phyloP scores from a whole-genome alignment of 768 basidiomycete genomes.

The Boletus sensibilis region DNA sequence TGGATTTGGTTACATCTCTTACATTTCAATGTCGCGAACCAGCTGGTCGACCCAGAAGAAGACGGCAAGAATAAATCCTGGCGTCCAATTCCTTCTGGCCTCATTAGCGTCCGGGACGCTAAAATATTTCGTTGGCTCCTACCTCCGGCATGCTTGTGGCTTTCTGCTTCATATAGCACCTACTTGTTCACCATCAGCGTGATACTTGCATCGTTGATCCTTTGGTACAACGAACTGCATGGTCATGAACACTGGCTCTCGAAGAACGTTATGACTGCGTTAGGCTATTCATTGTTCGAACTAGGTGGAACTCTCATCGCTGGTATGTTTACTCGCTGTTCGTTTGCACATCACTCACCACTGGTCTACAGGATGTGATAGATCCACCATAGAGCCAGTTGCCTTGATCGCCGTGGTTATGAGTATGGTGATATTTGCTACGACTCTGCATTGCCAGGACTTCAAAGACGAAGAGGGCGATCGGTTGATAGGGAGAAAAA shows the following conservation, averaged over 20 bases:
- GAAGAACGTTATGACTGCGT: conserved; percentile 36
- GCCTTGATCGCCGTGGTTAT: conserved; percentile 30
- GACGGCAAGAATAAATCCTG: conserved; percentile 44
- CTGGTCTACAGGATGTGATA: conserved; percentile 23
- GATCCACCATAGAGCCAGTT: conserved; percentile 23
- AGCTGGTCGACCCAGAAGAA: conserved; percentile 40
- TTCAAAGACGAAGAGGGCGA: conserved; percentile 47
- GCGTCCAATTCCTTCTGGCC: conserved; percentile 46
- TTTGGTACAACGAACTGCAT: conserved; percentile 40
- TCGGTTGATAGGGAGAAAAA: conserved; percentile 36
- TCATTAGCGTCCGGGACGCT: conserved; percentile 39
- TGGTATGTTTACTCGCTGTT: conserved; percentile 23
- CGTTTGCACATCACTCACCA: not conserved
- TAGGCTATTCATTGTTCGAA: conserved; percentile 40
- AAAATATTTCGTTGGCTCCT: conserved; percentile 37
- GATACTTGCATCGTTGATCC: conserved; percentile 23
- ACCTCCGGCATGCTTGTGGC: conserved; percentile 33
- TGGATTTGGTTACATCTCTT: conserved; percentile 51
- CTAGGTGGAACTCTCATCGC: conserved; percentile 37
- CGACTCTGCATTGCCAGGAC: conserved; percentile 37
- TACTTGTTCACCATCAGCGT: conserved; percentile 36
- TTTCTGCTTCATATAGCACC: conserved; percentile 37
- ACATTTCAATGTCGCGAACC: conserved; percentile 45
- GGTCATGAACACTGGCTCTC: conserved; percentile 33
- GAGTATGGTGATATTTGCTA: conserved; percentile 35